A percentile compares a stretch with the other conserved stretches of the same genome.
phyloP scores from a whole-genome alignment of 371 early-diverging fungal genomes.

The Rhizopus arrhizus region DNA sequence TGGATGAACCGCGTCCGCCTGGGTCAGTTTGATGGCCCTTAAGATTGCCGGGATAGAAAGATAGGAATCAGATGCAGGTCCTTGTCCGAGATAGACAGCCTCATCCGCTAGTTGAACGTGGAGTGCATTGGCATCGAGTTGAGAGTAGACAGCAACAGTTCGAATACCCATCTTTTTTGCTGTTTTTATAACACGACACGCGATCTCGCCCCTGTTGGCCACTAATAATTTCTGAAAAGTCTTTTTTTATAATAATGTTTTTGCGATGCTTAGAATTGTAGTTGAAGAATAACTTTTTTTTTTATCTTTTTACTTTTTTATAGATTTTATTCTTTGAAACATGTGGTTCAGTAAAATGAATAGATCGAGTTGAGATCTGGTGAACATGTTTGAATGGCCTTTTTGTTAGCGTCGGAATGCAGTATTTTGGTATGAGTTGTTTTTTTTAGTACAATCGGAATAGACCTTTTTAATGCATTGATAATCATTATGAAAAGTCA shows the following conservation, averaged over 20 bases:
- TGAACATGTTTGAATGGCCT: no score
- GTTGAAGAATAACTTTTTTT: no score
- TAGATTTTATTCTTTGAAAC: no score
- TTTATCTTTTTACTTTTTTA: no score
- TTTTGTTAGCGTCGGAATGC: no score
- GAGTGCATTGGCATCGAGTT: slow-evolving; percentile 79
- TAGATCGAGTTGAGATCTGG: no score
- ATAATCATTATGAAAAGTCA: no score
- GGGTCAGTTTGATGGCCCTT: slow-evolving; percentile 58
- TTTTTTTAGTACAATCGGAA: no score
- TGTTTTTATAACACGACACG: slow-evolving; percentile 57
- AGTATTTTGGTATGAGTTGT: no score
- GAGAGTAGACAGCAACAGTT: slow-evolving; percentile 58
- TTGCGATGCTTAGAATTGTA: no score
- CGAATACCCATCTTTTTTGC: slow-evolving; percentile 47
- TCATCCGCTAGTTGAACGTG: slow-evolving; percentile 86
- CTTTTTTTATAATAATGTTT: slow-evolving; percentile 15
- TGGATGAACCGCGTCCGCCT: slow-evolving; percentile 82
- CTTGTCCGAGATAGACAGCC: slow-evolving; percentile 70
- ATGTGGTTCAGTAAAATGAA: no score
- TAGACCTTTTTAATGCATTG: no score
- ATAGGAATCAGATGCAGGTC: slow-evolving; percentile 70
- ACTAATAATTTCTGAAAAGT: slow-evolving; percentile 55
- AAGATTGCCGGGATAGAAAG: slow-evolving; percentile 68
- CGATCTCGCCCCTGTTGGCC: slow-evolving; percentile 62